phyloP scores from a whole-genome alignment of 2,329 filamentous ascomycete species.

The Colletotrichum coccodes region DNA sequence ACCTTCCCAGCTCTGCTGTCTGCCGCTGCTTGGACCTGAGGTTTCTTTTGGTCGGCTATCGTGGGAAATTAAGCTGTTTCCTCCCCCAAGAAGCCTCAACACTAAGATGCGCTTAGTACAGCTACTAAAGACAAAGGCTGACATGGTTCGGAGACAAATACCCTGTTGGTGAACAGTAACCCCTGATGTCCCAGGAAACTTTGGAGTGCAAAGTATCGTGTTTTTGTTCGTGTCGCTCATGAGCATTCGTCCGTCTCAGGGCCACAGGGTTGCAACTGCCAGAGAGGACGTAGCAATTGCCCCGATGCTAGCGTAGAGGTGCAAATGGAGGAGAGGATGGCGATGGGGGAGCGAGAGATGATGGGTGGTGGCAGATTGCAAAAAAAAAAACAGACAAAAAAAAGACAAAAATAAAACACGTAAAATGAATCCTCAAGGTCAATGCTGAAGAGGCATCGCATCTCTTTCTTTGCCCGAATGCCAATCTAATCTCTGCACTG shows the following conservation, averaged over 20 bases:
- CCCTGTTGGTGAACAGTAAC: not conserved
- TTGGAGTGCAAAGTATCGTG: not conserved
- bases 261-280: not conserved
- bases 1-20: no score
- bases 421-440: conserved; percentile 16
- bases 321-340: not conserved
- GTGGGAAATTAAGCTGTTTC: conserved; percentile 2
- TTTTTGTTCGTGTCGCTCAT: not conserved
- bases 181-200: not conserved
- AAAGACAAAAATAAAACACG: no score
- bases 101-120: not conserved
- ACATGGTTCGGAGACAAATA: not conserved
- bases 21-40: no score
- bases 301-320: not conserved
- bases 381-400: no score
- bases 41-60: not conserved
- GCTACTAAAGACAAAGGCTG: not conserved
- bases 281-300: not conserved
- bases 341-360: not conserved
- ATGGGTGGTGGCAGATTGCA: not conserved
- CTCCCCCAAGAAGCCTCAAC: not conserved
- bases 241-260: not conserved
- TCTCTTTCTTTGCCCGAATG: not conserved
- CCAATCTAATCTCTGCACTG: not conserved
- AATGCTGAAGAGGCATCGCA: conserved; percentile 8